A percentile compares a stretch with the other conserved stretches of the same genome.
phyloP scores from a whole-genome alignment of 2,329 filamentous ascomycete genomes.

The Pseudocercospora eumusae region DNA sequence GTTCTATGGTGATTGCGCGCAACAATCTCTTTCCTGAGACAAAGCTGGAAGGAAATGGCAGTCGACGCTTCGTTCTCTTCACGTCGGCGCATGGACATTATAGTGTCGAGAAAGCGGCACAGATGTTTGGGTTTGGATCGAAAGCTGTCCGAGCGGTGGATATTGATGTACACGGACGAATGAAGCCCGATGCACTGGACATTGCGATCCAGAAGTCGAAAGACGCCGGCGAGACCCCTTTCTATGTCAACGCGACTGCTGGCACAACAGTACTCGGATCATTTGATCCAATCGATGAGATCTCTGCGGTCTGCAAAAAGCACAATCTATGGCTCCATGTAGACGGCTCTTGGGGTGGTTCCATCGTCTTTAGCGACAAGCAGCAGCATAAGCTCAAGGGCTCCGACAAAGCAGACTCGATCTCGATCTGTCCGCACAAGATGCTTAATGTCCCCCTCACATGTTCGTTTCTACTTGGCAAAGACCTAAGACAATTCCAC shows the following conservation, averaged over 20 bases:
- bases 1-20: slow-evolving; percentile 81
- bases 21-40: slow-evolving; percentile 81
- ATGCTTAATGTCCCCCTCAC: slow-evolving; percentile 92
- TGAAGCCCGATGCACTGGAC: slow-evolving; percentile 68
- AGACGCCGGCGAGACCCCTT: slow-evolving; percentile 71
- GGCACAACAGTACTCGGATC: slow-evolving; percentile 91
- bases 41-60: slow-evolving; percentile 70
- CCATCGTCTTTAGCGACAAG: slow-evolving; percentile 71
- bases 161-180: slow-evolving; percentile 70
- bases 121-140: slow-evolving; percentile 81
- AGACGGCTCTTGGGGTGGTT: slow-evolving; percentile 88
- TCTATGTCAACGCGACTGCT: slow-evolving; percentile 94
- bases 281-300: slow-evolving; percentile 75
- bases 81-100: slow-evolving; percentile 92
- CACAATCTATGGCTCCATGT: slow-evolving; percentile 88
- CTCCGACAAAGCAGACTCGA: slow-evolving; percentile 71
- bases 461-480: slow-evolving; percentile 82
- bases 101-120: slow-evolving; percentile 90
- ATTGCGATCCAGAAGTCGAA: slow-evolving; percentile 63
- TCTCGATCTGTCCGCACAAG: slow-evolving; percentile 94
- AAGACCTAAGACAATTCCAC: slow-evolving; percentile 76
- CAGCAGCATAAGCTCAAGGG: slow-evolving; percentile 68
- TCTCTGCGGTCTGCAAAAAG: slow-evolving; percentile 69
- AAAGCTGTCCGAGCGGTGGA: slow-evolving; percentile 71
- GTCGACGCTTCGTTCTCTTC: slow-evolving; percentile 73